phyloP scores from a whole-genome alignment of 306 rosid species.

The Sechiopsis laciniata region DNA sequence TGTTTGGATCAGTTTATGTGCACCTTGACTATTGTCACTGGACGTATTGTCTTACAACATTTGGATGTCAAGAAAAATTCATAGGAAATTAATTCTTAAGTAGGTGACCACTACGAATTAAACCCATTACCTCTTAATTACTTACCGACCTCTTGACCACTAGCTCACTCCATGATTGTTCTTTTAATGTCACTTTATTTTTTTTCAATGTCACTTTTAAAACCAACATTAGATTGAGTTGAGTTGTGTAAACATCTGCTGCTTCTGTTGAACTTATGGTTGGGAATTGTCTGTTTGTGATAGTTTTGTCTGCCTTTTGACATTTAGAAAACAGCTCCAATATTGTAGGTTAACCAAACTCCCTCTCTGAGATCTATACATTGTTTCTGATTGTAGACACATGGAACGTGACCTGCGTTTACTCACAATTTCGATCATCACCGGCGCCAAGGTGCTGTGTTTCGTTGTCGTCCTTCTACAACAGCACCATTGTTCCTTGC shows the following conservation, averaged over 20 bases:
- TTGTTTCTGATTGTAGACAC: conserved; percentile 42
- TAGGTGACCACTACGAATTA: too few relatives aligned
- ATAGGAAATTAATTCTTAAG: too few relatives aligned
- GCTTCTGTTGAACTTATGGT: neutral
- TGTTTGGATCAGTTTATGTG: too few relatives aligned
- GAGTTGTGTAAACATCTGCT: neutral
- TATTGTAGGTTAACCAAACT: neutral
- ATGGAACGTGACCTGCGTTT: conserved; percentile 67
- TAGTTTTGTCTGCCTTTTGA: neutral
- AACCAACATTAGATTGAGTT: neutral
- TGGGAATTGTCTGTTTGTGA: neutral
- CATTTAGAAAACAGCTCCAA: neutral
- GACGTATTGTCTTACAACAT: too few relatives aligned
- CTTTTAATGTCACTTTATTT: neutral
- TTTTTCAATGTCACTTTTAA: neutral
- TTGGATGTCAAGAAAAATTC: too few relatives aligned
- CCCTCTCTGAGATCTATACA: conserved; percentile 14
- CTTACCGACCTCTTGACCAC: too few relatives aligned
- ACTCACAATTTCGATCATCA: conserved; percentile 39
- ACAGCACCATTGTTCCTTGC: conserved; percentile 53
- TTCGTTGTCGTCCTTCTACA: conserved; percentile 73
- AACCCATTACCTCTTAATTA: too few relatives aligned
- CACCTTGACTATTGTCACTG: too few relatives aligned
- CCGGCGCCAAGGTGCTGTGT: conserved; percentile 64
- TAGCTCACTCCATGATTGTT: too few relatives aligned